phyloP scores from a whole-genome alignment of 1,284 basidiomycete genomes.

The Schizophyllum commune region DNA sequence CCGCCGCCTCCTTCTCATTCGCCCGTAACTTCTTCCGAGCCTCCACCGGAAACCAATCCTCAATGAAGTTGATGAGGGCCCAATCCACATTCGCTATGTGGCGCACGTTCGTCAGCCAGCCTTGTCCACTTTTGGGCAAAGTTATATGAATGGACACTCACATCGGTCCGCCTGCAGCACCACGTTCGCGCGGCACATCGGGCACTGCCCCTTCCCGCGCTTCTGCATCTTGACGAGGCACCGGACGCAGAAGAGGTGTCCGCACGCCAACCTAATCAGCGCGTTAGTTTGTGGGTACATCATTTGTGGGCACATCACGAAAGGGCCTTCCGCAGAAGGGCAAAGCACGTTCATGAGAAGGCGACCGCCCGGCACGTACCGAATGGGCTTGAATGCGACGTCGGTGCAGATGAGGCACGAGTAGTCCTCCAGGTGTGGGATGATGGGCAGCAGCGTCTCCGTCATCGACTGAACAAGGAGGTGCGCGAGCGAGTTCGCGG shows the following conservation, averaged over 20 bases:
- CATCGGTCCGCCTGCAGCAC: constrained; percentile 72
- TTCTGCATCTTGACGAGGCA: constrained; percentile 96
- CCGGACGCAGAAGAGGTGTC: constrained; percentile 88
- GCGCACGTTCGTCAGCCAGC: background rate
- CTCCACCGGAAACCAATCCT: constrained; percentile 90
- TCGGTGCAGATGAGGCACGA: constrained; percentile 72
- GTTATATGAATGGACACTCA: constrained; percentile 30
- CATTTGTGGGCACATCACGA: background rate
- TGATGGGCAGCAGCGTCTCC: constrained; percentile 76
- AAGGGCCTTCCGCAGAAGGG: background rate
- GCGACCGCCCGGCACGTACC: background rate
- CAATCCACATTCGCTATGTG: constrained; percentile 70
- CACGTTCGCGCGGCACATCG: constrained; percentile 76
- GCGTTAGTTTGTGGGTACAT: background rate
- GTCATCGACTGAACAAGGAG: constrained; percentile 83
- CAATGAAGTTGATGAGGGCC: constrained; percentile 80
- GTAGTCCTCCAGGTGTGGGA: constrained; percentile 80
- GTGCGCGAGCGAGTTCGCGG: constrained; percentile 52
- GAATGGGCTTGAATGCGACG: constrained; percentile 84
- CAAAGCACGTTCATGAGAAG: background rate
- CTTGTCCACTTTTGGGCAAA: background rate
- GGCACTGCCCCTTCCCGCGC: constrained; percentile 72
- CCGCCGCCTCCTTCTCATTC: constrained; percentile 72
- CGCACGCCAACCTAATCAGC: constrained; percentile 55
- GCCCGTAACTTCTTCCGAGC: constrained; percentile 68